A percentile compares a stretch with the other conserved stretches of the same genome.
These are phyloP conservation scores for Stagonosporopsis rhizophila DNA, from an alignment of 2,329 filamentous ascomycete genomes.

Conservation along the genomic window DNA sequence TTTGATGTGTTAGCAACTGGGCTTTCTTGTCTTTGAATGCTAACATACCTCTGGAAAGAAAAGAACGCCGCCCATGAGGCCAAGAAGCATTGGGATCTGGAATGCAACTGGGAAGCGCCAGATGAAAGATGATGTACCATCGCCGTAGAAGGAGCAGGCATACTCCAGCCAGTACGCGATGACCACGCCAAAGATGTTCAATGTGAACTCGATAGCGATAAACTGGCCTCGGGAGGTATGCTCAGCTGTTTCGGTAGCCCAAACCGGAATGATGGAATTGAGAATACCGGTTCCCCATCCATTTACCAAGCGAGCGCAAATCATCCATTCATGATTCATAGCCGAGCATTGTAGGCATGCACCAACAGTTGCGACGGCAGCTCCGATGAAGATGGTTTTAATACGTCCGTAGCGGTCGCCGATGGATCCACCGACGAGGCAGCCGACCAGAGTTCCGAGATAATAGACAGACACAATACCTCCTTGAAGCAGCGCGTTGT, in stretches of 20 bases:
- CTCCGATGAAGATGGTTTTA: slow-evolving; percentile 38
- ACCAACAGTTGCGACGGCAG: slow-evolving; percentile 51
- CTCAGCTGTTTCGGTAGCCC: slow-evolving; percentile 73
- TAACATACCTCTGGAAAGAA: slow-evolving; percentile 73
- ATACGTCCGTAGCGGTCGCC: slow-evolving; percentile 38
- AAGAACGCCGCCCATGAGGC: slow-evolving; percentile 64
- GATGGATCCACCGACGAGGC: slow-evolving; percentile 33
- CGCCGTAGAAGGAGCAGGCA: slow-evolving; percentile 67
- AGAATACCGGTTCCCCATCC: slow-evolving; percentile 73
- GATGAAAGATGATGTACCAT: slow-evolving; percentile 63
- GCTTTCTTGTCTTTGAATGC: background rate
- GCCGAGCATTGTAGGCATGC: slow-evolving; percentile 71
- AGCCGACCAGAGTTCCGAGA: slow-evolving; percentile 38
- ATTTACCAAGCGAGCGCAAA: slow-evolving; percentile 63
- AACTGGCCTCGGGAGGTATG: slow-evolving; percentile 73
- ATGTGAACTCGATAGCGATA: slow-evolving; percentile 74
- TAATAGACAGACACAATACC: slow-evolving; percentile 46
- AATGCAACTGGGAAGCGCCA: slow-evolving; percentile 76
- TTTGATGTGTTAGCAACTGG: background rate
- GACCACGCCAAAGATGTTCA: slow-evolving; percentile 75
- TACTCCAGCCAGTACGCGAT: slow-evolving; percentile 62
- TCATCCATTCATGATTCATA: slow-evolving; percentile 67
- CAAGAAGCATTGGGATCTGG: slow-evolving; percentile 69
- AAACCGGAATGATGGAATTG: slow-evolving; percentile 74
- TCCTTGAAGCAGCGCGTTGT: slow-evolving; percentile 39